Conservation (phyloP, 768 basidiomycete species). For the Pleurotus giganteus region DNA sequence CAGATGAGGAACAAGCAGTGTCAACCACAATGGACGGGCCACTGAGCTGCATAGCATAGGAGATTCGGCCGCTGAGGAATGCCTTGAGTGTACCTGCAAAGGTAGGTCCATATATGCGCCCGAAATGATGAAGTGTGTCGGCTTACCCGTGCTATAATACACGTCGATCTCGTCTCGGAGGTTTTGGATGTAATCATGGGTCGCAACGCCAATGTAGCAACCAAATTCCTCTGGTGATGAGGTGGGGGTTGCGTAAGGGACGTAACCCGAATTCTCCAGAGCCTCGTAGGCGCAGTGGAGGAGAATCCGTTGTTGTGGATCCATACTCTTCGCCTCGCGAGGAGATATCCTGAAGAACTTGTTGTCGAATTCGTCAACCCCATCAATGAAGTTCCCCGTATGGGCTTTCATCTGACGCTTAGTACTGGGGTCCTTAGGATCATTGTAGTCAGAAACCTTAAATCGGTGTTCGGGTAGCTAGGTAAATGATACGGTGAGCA, state of each 20-base stretch:
- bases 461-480: conserved; percentile 68
- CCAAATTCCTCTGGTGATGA: conserved; percentile 57
- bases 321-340: conserved; percentile 73
- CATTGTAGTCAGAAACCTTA: conserved; percentile 36
- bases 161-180: conserved; percentile 60
- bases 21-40: conserved; percentile 74
- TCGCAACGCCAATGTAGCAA: conserved; percentile 68
- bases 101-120: background rate
- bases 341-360: conserved; percentile 73
- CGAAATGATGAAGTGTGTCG: background rate
- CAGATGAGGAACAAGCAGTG: conserved; percentile 74
- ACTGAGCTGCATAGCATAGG: conserved; percentile 60
- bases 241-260: conserved; percentile 52
- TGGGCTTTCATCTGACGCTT: conserved; percentile 47
- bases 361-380: conserved; percentile 62
- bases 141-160: conserved; percentile 66
- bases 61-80: conserved; percentile 70
- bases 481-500: background rate
- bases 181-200: conserved; percentile 69
- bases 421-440: conserved; percentile 17
- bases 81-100: conserved; percentile 57
- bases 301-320: conserved; percentile 71
- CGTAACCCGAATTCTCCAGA: conserved; percentile 68
- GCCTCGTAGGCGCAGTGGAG: conserved; percentile 68
- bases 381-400: conserved; percentile 63